Percentiles rank a stretch among this genome's conserved stretches.
Conservation (phyloP, 176 grass and related monocot genomes). For the Thinopyrum elongatum region DNA sequence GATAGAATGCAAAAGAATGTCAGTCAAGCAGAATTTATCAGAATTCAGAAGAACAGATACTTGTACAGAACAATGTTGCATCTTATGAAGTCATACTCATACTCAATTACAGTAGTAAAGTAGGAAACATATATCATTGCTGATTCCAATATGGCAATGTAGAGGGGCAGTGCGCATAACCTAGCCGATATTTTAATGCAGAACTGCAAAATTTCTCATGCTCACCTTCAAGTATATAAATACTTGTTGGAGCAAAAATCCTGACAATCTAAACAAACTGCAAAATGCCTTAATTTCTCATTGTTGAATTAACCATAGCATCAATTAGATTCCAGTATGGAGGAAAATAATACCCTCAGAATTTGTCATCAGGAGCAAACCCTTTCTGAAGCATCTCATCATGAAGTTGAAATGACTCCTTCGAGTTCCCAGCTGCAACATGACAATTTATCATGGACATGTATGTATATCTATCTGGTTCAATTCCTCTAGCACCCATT, state of each 20-base stretch:
- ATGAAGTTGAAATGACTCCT: slow-evolving; percentile 83
- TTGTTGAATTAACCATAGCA: not conserved
- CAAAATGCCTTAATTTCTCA: not conserved
- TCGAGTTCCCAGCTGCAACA: slow-evolving; percentile 65
- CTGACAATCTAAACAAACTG: not conserved
- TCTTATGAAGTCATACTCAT: not conserved
- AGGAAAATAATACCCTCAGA: slow-evolving; percentile 38
- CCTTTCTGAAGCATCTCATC: slow-evolving; percentile 94
- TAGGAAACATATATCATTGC: not conserved
- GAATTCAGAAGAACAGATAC: slow-evolving; percentile 3
- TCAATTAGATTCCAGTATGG: not conserved
- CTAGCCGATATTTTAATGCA: not conserved
- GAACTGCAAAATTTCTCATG: slow-evolving; percentile 7
- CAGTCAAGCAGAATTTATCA: not conserved
- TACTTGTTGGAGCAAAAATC: not conserved
- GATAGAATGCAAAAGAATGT: not conserved
- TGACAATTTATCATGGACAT: slow-evolving; percentile 86
- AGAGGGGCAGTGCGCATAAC: not conserved
- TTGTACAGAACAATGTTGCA: not conserved
- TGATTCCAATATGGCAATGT: not conserved
- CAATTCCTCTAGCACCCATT: slow-evolving; percentile 59
- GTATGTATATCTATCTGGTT: slow-evolving; percentile 89
- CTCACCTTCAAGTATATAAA: slow-evolving; percentile 29
- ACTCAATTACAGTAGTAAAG: slow-evolving; percentile 17
- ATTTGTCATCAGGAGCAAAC: slow-evolving; percentile 86